Base-by-base conservation (phyloP, 208 protist genomes). In the Leishmania braziliensis region DNA sequence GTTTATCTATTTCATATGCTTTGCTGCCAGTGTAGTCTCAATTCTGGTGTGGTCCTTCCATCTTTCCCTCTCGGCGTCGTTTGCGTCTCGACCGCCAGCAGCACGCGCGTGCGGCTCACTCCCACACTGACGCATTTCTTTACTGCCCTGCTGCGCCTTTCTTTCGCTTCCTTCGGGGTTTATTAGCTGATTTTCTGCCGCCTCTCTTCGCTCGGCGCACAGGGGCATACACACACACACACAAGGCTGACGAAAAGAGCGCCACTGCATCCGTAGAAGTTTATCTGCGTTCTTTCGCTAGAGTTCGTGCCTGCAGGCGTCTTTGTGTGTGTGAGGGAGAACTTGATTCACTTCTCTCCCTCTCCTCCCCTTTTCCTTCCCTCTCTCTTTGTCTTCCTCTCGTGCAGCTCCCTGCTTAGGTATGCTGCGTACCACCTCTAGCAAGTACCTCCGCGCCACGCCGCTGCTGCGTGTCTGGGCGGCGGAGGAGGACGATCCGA, bases 401-500 rank as follows among this genome's bases (percentile, higher is more conserved):
- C 20, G 65, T 48, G 69, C 69, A 50, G 46, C 26, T 26, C 69
- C 26, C 46, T 43, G 48, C 69, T 43, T 51, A 9, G 43, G 2
- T 20, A 92, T 95, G 92, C 65, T 92, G 56, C 86, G 88, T 51
- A 54, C 26, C 12, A 88, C 75, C 66, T 77, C 83, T 56, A 78
- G 81, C 70, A 77, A 78, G 39, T 54, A 84, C 5, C 62, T 95
- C 36, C 91, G 91, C 70, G 78, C 84, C 39, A 91, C 90, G 23
- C 89, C 90, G 69, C 60, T 93, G 81, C 88, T 94, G 74, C 92
- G 91, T 75, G 94, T 95, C 33, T 97, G 92, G 93, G 93, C 93
- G 3, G 94, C 94, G 23, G 94, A 97, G 84, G 94, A 88, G 48
- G 93, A 96, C 78, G 94, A 97, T 79, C 62, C 83, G 48, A 90